Conservation (phyloP, 1,284 basidiomycete genomes). For the Irpex lacteus region DNA sequence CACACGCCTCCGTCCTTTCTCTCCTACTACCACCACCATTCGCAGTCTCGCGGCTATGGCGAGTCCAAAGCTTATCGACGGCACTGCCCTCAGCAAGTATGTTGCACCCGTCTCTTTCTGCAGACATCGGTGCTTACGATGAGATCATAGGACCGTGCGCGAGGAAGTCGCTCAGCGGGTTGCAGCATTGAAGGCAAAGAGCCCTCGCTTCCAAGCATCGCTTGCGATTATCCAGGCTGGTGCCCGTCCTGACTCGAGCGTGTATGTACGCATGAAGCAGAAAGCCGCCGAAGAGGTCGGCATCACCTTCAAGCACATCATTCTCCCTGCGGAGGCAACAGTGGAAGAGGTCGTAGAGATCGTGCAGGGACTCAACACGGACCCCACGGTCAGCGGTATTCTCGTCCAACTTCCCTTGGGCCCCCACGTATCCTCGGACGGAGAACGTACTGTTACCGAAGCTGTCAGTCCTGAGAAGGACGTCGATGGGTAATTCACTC, state of each 20-base stretch:
- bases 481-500: constrained; percentile 79
- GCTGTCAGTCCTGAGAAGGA: constrained; percentile 95
- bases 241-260: constrained; percentile 83
- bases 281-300: constrained; percentile 96
- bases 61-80: constrained; percentile 75
- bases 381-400: constrained; percentile 84
- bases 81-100: constrained; percentile 86
- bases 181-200: constrained; percentile 52
- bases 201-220: constrained; percentile 85
- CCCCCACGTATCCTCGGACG: constrained; percentile 79
- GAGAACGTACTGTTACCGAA: constrained; percentile 91
- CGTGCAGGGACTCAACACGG: constrained; percentile 83
- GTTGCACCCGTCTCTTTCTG: constrained; percentile 16
- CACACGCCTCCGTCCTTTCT: constrained; percentile 3
- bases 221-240: constrained; percentile 96
- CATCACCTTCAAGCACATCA: constrained; percentile 85
- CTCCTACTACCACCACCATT: constrained; percentile 31
- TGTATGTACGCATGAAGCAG: constrained; percentile 97
- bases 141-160: constrained; percentile 67
- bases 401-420: constrained; percentile 98
- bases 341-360: constrained; percentile 77
- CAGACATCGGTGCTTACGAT: neutral
- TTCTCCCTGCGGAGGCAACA: constrained; percentile 67
- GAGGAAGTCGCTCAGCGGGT: constrained; percentile 70
- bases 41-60: constrained; percentile 47